phyloP scores from a whole-genome alignment of 257 asterid species.

The Primulina eburnea region DNA sequence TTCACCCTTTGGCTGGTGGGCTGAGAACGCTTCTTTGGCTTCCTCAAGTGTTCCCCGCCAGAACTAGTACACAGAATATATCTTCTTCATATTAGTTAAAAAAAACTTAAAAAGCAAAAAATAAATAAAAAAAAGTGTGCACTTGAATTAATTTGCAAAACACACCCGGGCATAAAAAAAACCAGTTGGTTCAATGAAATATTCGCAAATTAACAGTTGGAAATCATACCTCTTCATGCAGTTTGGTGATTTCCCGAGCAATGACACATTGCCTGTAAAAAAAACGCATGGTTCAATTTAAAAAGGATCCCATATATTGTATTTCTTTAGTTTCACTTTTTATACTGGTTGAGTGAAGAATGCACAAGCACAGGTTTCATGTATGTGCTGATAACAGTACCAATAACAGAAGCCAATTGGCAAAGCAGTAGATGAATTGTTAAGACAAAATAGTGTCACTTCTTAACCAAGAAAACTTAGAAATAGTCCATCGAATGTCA shows the following conservation, averaged over 20 bases:
- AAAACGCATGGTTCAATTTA: slow-evolving; percentile 18
- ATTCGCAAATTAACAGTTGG: slow-evolving; percentile 18
- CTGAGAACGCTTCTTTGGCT: slow-evolving; percentile 64
- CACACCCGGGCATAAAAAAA: not conserved
- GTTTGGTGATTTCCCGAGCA: slow-evolving; percentile 96
- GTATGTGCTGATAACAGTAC: not conserved
- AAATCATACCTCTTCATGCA: slow-evolving; percentile 75
- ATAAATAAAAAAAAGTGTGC: no score
- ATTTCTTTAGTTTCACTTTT: slow-evolving; percentile 1
- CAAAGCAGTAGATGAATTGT: not conserved
- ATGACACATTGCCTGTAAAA: slow-evolving; percentile 77
- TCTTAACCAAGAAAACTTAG: not conserved
- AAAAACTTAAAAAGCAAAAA: not conserved
- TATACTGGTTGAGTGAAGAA: not conserved
- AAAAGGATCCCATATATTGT: not conserved
- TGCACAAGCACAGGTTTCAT: not conserved
- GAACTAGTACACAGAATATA: slow-evolving; percentile 46
- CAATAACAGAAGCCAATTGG: not conserved
- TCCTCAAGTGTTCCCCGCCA: slow-evolving; percentile 81
- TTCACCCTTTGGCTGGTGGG: slow-evolving; percentile 84
- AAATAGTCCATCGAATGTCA: not conserved
- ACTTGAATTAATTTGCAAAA: not conserved
- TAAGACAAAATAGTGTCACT: not conserved
- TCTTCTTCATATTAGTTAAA: slow-evolving; percentile 12
- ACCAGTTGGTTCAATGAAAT: not conserved